Conservation (phyloP, 805 yeast species). For the Zygosaccharomyces pseudorouxii region DNA sequence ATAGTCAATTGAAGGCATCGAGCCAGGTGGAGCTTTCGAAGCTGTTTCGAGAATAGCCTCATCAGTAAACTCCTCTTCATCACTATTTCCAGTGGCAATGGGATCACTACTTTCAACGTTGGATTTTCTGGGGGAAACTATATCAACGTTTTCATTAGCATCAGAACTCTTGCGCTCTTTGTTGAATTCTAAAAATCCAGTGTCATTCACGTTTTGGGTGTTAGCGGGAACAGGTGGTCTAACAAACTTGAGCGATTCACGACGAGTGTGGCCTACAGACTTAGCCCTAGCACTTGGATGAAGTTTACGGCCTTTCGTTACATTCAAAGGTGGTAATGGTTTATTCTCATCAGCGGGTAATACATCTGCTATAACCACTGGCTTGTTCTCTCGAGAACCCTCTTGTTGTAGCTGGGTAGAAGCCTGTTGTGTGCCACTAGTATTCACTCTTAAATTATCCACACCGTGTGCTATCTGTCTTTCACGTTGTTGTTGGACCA, state of each 20-base stretch:
- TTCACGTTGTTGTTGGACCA: constrained; percentile 32
- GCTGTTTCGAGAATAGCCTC: constrained; percentile 45
- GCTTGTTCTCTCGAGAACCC: constrained; percentile 1
- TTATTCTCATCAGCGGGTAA: constrained; percentile 19
- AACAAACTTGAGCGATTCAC: constrained; percentile 46
- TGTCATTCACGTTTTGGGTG: constrained; percentile 38
- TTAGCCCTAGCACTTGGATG: constrained; percentile 89
- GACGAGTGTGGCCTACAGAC: constrained; percentile 66
- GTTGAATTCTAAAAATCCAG: constrained; percentile 38
- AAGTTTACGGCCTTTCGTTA: constrained; percentile 34
- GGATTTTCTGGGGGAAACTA: constrained; percentile 17
- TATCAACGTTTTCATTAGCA: constrained; percentile 5
- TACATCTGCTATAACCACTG: constrained; percentile 4
- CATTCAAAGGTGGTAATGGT: constrained; percentile 23
- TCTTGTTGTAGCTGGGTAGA: neutral
- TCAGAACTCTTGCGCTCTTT: constrained; percentile 56
- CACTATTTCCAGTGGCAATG: constrained; percentile 4
- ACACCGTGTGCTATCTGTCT: constrained; percentile 22
- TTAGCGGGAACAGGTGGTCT: constrained; percentile 35
- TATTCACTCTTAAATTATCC: constrained; percentile 16
- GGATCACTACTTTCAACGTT: constrained; percentile 17
- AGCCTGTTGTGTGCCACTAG: constrained; percentile 1
- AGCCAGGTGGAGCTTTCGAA: constrained; percentile 59
- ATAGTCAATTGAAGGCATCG: constrained; percentile 92
- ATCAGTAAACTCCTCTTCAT: constrained; percentile 40